phyloP scores from a whole-genome alignment of 177 flowering plant species.

The Telopea speciosissima region DNA sequence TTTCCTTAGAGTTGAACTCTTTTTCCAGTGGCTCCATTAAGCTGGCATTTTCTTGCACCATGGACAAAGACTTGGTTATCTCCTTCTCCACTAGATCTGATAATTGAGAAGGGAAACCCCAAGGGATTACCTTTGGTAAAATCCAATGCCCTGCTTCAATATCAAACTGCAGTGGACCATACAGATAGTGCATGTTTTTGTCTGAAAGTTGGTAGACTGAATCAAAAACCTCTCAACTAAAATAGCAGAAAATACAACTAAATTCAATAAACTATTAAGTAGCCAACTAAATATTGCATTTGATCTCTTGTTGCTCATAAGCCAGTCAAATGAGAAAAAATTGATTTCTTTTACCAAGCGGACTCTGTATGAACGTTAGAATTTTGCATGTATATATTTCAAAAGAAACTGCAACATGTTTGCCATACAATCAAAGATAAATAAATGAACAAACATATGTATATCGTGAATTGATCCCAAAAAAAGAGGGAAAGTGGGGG shows the following conservation, averaged over 20 bases:
- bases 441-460: no score
- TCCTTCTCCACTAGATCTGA: conserved; percentile 64
- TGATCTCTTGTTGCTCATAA: neutral
- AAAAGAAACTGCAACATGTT: neutral
- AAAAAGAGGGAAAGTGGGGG: no score
- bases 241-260: neutral
- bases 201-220: conserved; percentile 28
- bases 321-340: neutral
- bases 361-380: neutral
- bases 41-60: conserved; percentile 29
- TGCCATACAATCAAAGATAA: no score
- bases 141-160: conserved; percentile 51
- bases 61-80: conserved; percentile 40
- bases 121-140: conserved; percentile 56
- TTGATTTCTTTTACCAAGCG: neutral
- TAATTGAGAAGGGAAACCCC: conserved; percentile 60
- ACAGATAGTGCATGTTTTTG: conserved; percentile 16
- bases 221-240: neutral
- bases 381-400: neutral
- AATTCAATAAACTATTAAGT: conserved; percentile 1
- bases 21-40: conserved; percentile 24
- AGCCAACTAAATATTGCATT: neutral
- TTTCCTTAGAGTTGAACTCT: conserved; percentile 18
- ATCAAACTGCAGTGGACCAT: conserved; percentile 47
- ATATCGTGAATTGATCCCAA: no score